Evolutionary conservation across 768 basidiomycete species (phyloP), one percentile per base, ranked within the genome.

Genomic region (Pleurotus djamor): DNA sequence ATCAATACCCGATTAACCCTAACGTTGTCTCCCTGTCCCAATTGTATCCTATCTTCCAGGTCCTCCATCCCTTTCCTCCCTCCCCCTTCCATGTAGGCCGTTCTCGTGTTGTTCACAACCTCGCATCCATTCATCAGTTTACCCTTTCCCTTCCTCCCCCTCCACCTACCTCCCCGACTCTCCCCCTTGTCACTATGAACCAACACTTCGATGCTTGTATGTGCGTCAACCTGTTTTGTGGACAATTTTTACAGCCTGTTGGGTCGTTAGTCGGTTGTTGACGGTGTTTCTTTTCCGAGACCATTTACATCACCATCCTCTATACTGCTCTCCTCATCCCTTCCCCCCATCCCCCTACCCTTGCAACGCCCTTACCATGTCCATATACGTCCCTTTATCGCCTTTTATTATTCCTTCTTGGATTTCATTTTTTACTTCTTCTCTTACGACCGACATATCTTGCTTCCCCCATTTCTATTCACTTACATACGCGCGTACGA

Each of bases 1-100:
- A 56, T 56, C 54, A 56, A 56, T 56, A 56, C 54, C 54, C 54
- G 28, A 28, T 41, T 56, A 56, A 50, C 54, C 37, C 21, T 33
- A 44, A 34, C 54, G 17, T 44, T 28, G 21, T 28, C 21, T 28
- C 21, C 45, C 45, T 47, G 38, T n/a, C 21, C 21, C 1, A 28
- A 41, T 41, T 41, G 38, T 41, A 41, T 41, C 38, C 38, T 41
- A 41, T 41, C 21, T 41, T n/a, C n/a, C 38, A 41, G 38, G 38
- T 41, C 38, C 38, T n/a, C n/a, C 16, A 17, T 47, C 14, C 17
- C 17, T 12, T 47, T 47, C 17, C 45, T n/a, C 45, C 17, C 45
- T 14, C 10, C 41, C 4, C 10, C 41, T 3, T 28, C 3, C 21
- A 28, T 28, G 21, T 28, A 28, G 21, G 21, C 21, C 3, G 38